These are phyloP conservation scores for Penicillium polonicum DNA, from an alignment of 2,329 filamentous ascomycete species.

Conservation along the genomic window DNA sequence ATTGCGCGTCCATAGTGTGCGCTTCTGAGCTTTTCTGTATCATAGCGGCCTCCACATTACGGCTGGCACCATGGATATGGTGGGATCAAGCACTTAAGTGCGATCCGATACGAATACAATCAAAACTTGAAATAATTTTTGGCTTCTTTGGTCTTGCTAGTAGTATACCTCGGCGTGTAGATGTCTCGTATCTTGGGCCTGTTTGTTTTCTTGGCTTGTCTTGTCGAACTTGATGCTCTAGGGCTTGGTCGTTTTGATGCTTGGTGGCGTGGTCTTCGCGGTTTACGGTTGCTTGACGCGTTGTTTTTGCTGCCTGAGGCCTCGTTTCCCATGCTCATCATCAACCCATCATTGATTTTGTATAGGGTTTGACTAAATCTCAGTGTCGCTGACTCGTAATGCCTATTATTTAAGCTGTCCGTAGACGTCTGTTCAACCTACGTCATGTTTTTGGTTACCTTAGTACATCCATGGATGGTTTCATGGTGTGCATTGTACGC, in stretches of 20 bases:
- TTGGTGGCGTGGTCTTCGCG: not conserved
- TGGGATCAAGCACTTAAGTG: constrained; percentile 29
- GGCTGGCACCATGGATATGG: constrained; percentile 37
- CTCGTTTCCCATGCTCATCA: not conserved
- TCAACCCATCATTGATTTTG: not conserved
- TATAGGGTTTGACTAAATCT: not conserved
- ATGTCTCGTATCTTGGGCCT: not conserved
- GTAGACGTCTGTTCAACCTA: not conserved
- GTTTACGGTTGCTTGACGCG: not conserved
- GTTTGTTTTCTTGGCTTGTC: not conserved
- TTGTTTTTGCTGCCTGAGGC: not conserved
- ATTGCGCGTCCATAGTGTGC: constrained; percentile 42
- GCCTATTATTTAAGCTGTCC: not conserved
- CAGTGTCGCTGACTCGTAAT: not conserved
- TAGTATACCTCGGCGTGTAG: not conserved
- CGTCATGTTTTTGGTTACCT: no score
- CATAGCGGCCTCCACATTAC: constrained; percentile 42
- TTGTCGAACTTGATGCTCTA: no score
- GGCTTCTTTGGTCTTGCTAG: not conserved
- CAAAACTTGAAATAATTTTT: constrained; percentile 18
- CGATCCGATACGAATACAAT: constrained; percentile 42
- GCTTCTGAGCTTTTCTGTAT: constrained; percentile 43
- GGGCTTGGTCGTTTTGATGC: not conserved
- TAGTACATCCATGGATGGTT: no score
- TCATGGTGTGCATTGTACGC: not conserved